Evolutionary conservation across 768 basidiomycete genomes (phyloP), one percentile per base, ranked within the genome.

Genomic region (Russula lepida): DNA sequence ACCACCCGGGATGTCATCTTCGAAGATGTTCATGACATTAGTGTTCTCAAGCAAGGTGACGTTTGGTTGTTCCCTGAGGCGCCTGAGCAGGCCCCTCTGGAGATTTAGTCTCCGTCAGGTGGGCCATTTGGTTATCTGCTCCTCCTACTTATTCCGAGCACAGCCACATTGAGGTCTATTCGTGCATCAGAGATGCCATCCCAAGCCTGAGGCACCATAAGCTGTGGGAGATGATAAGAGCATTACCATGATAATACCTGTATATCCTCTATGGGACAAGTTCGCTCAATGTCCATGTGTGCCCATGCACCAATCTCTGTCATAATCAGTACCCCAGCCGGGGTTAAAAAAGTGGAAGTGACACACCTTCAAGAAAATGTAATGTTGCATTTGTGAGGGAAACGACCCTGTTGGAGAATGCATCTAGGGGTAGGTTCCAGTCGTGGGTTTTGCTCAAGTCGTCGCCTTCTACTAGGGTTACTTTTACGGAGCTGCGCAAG

Each of bases 81-180:
- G 81, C 1, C 78, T 77, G 15, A 98, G 78, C 35, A 95, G 81
- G 1, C 82, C 93, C 1, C 87, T 83, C 73, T 98, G 97, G 1
- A 99, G 78, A 69, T 98, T 98, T 47, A 93, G 95, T 98, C 73
- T 99, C 97, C 0, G 87, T 92, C 68, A 98, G 75, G 25, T 83
- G 84, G 17, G 93, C 85, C 88, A 98, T 92, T 71, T 78, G 77
- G 30, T 62, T 62, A 70, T 25, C 71, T 68, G 2, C 60, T 32
- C 32, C 33, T 56, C 72, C 61, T 21, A 71, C 54, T 27, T 39
- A 64, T 28, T 30, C 60, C 74, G 23, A 83, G 60, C 23, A 84
- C 81, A 1, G 80, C 74, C 0, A 86, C 78, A 43, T 79, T 77
- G 68, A 95, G 94, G 7, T 76, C 76, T 54, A 94, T 85, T 17